Evolutionary conservation across 176 grass and related monocot genomes (phyloP).

Genomic region (Aegilops sharonensis): DNA sequence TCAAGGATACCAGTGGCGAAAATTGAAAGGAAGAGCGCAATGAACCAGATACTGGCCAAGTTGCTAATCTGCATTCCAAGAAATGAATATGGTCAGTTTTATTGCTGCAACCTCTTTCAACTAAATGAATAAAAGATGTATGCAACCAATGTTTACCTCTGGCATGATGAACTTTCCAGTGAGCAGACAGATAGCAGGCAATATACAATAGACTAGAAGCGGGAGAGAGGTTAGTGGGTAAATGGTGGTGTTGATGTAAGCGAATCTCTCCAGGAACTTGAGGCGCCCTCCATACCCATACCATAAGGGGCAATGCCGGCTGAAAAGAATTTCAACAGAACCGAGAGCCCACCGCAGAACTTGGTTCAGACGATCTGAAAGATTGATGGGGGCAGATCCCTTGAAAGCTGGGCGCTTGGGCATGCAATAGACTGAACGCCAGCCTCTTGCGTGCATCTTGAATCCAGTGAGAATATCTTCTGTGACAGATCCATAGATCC

Average conservation of each 20-base stretch:
- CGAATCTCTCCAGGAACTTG: constrained; percentile 91
- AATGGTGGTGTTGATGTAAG: constrained; percentile 96
- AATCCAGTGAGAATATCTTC: constrained; percentile 99
- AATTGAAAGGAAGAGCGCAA: constrained; percentile 91
- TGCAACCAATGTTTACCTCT: constrained; percentile 48
- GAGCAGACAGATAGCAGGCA: constrained; percentile 91
- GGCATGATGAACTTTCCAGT: constrained; percentile 96
- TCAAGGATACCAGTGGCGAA: constrained; percentile 92
- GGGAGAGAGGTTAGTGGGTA: constrained; percentile 81
- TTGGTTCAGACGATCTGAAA: constrained; percentile 98
- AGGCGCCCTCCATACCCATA: constrained; percentile 81
- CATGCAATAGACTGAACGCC: constrained; percentile 96
- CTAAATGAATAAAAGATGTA: not conserved
- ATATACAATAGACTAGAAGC: constrained; percentile 73
- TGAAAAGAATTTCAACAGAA: constrained; percentile 96
- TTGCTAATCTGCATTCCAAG: constrained; percentile 82
- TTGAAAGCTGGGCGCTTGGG: constrained; percentile 86
- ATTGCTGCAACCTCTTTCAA: not conserved
- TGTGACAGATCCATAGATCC: constrained; percentile 97
- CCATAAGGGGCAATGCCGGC: constrained; percentile 92
- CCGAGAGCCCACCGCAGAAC: constrained; percentile 90
- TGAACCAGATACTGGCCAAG: constrained; percentile 95
- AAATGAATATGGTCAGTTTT: constrained; percentile 22
- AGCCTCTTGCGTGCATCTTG: constrained; percentile 94
- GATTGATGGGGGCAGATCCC: constrained; percentile 92